Base-by-base conservation (phyloP, 257 asterid species). In the Asclepias syriaca region DNA sequence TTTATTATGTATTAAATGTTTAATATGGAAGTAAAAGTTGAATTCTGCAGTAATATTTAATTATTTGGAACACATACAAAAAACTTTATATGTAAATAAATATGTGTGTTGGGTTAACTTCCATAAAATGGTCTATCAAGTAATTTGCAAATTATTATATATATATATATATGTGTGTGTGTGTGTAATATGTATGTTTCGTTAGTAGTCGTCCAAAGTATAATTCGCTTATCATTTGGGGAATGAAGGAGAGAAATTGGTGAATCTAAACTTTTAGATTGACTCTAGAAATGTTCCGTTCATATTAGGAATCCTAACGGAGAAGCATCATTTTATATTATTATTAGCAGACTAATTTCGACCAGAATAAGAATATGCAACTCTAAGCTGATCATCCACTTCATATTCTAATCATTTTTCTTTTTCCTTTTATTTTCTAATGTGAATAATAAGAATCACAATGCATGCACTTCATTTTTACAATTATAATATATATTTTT, bases 341-440 rank as follows among this genome's bases (percentile, higher is more conserved):
- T 50, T 50, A n/a, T 66, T 40, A 66, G 55, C 34, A 11, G 37
- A n/a, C 54, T 21, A 27, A 66, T 66, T 66, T 18, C 7, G 15
- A 64, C 27, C 43, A 64, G 68, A 64, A 64, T 64, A 43, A 22
- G 29, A 64, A 64, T 64, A 64, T 37, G 68, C 68, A 18, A 18
- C 16, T 16, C 43, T 15, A 63, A 43, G 46, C 14, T 64, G 45
- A 8, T 63, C 66, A 8, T 63, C 66, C 67, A 66, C 24, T 53
- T 19, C 2, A 53, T 19, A 2, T 0, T 3, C 14, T 13, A 45
- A 43, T 40, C 7, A 15, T 40, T 21, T 71, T n/a, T 58, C 45
- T 40, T 40, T 29, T 29, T 29, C 34, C 45, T 40, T 40, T 40
- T 54, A 54, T 39, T 34, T 32, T 15, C 21, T 61, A 72, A 51